Percentiles rank a stretch among this genome's conserved stretches.
phyloP scores from a whole-genome alignment of 1,284 basidiomycete genomes.

The Cryptococcus sp. region DNA sequence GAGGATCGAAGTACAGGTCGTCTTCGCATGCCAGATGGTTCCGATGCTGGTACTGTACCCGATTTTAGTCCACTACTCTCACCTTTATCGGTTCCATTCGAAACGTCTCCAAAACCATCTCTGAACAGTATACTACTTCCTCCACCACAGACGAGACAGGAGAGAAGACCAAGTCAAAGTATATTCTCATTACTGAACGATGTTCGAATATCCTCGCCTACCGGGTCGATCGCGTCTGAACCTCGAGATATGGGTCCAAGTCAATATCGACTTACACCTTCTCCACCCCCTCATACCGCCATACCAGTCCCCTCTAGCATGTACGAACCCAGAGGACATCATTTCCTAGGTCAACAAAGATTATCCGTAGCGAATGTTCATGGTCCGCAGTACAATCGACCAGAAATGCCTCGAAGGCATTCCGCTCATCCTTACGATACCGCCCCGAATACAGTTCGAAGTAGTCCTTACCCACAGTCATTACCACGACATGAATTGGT shows the following conservation, averaged over 20 bases:
- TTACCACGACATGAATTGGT: not conserved
- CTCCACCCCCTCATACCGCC: not conserved
- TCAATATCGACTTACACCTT: not conserved
- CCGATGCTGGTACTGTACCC: not conserved
- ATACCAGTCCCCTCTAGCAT: not conserved
- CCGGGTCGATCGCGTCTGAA: not conserved
- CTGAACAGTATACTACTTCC: not conserved
- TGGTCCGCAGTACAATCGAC: not conserved
- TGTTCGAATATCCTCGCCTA: not conserved
- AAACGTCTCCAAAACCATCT: not conserved
- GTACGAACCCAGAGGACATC: not conserved
- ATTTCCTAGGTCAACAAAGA: not conserved
- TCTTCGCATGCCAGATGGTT: slow-evolving; percentile 6
- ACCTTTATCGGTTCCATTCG: not conserved
- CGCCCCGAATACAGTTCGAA: not conserved
- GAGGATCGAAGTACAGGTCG: slow-evolving; percentile 10
- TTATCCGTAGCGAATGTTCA: not conserved
- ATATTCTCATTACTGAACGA: slow-evolving; percentile 5
- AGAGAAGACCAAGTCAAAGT: slow-evolving; percentile 1
- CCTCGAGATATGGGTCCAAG: not conserved
- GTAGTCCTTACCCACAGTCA: not conserved
- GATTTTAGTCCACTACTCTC: not conserved
- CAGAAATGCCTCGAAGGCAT: slow-evolving; percentile 7
- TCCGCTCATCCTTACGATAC: slow-evolving; percentile 8
- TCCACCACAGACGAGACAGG: not conserved